Conservation (phyloP, 805 yeast species). For the Pachysolen tannophilus region DNA sequence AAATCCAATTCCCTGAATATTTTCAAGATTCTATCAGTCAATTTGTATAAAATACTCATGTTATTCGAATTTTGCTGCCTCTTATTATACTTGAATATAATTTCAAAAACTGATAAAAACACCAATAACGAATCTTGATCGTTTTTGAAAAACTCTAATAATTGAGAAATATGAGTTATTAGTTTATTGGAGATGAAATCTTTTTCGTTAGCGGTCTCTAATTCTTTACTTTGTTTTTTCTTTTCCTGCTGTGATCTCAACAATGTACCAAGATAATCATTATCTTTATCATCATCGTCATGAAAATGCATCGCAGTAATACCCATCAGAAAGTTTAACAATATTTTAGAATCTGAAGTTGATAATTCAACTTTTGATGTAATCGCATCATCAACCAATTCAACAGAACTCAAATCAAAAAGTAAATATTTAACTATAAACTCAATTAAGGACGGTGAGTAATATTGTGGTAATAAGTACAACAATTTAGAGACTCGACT, state of each 20-base stretch:
- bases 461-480: slow-evolving; percentile 25
- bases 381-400: slow-evolving; percentile 22
- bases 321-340: slow-evolving; percentile 36
- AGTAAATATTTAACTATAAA: slow-evolving; percentile 31
- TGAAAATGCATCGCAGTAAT: slow-evolving; percentile 21
- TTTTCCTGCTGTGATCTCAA: slow-evolving; percentile 12
- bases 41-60: background rate
- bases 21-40: background rate
- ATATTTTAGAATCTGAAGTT: slow-evolving; percentile 15
- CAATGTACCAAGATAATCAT: slow-evolving; percentile 8
- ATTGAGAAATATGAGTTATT: slow-evolving; percentile 10
- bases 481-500: slow-evolving; percentile 23
- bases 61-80: background rate
- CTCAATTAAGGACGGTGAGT: slow-evolving; percentile 26
- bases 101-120: slow-evolving; percentile 21
- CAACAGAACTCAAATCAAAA: slow-evolving; percentile 34
- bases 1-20: background rate
- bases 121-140: slow-evolving; percentile 14
- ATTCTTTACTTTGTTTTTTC: slow-evolving; percentile 9
- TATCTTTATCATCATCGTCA: slow-evolving; percentile 17
- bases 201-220: slow-evolving; percentile 6
- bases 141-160: slow-evolving; percentile 20
- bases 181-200: slow-evolving; percentile 12
- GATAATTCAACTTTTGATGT: slow-evolving; percentile 22
- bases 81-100: slow-evolving; percentile 19